A percentile compares a stretch with the other conserved stretches of the same genome.
phyloP scores from a whole-genome alignment of 768 basidiomycete genomes.

The Daedaleopsis sinensis region DNA sequence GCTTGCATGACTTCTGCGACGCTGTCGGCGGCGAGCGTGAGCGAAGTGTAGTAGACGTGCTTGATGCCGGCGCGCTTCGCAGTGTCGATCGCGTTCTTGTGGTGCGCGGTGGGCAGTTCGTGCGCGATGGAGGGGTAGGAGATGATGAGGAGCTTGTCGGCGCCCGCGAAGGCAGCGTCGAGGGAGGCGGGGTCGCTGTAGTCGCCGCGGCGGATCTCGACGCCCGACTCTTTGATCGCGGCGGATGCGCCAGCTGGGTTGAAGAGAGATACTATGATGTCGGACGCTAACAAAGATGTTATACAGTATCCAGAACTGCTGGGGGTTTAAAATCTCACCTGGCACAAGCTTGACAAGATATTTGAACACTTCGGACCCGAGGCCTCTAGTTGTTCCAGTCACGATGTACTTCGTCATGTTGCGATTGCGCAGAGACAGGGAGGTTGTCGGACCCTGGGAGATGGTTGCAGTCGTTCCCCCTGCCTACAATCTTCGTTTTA shows the following conservation, averaged over 20 bases:
- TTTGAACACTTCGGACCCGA: slow-evolving; percentile 38
- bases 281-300: slow-evolving; percentile 15
- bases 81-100: slow-evolving; percentile 40
- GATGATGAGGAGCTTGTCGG: slow-evolving; percentile 37
- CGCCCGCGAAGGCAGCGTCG: slow-evolving; percentile 36
- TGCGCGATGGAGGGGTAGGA: slow-evolving; percentile 37
- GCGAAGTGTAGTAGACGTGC: slow-evolving; percentile 40
- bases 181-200: slow-evolving; percentile 35
- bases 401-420: slow-evolving; percentile 36
- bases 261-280: slow-evolving; percentile 36
- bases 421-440: neutral
- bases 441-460: no score
- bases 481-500: no score
- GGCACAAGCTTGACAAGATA: slow-evolving; percentile 34
- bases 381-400: slow-evolving; percentile 41
- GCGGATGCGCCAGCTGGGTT: slow-evolving; percentile 34
- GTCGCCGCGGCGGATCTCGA: slow-evolving; percentile 35
- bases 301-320: no score
- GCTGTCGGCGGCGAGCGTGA: slow-evolving; percentile 34
- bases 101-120: slow-evolving; percentile 31
- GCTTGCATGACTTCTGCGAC: slow-evolving; percentile 35
- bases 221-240: slow-evolving; percentile 24
- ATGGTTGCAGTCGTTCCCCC: no score
- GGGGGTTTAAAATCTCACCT: no score
- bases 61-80: slow-evolving; percentile 34